Evolutionary conservation across 805 yeast species (phyloP), one percentile per base, ranked within the genome.

Genomic region (Lipomyces mesembrius): DNA sequence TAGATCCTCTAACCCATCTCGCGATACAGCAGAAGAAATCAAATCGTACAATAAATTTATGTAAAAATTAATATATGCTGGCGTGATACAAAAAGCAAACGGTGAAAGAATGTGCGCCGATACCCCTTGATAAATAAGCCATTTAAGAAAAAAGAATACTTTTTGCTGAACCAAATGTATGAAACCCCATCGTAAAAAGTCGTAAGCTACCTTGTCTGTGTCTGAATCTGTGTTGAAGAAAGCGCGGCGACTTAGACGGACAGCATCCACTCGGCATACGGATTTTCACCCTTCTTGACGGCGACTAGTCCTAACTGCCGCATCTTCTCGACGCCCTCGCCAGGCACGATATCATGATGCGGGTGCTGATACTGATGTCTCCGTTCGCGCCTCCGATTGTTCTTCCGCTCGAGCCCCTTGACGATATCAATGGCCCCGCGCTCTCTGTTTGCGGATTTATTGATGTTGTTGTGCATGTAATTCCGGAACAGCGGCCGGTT

Each of bases 251-350:
- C 8, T 43, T 43, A 43, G 49, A 43, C 65, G n/a, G 62, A 52
- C 32, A 69, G 46, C 68, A 71, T 67, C 74, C 74, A 71, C 29
- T 69, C 72, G 11, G 69, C 66, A 43, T 65, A 70, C 11, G 70
- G 67, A 54, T 68, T 62, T 27, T 68, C 66, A 4, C 62, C 66
- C 32, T 60, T 65, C 58, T 62, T 60, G 27, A 69, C 57, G 53
- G 74, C 72, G 59, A 69, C 56, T 60, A 71, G 32, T 7, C 74
- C 73, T 52, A 71, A 53, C 61, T 69, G 72, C 7, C 74, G 62
- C 74, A 71, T 71, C 60, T 71, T 71, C 59, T 65, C 74, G 9
- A 68, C 71, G 12, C 74, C 74, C 56, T 71, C 74, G 14, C 74
- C 74, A 17, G 74, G 73, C 37, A 60, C 63, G 22, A 68, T 54